Evolutionary conservation across 305 asterid genomes (phyloP).

Genomic region (Solanum hybrid): DNA sequence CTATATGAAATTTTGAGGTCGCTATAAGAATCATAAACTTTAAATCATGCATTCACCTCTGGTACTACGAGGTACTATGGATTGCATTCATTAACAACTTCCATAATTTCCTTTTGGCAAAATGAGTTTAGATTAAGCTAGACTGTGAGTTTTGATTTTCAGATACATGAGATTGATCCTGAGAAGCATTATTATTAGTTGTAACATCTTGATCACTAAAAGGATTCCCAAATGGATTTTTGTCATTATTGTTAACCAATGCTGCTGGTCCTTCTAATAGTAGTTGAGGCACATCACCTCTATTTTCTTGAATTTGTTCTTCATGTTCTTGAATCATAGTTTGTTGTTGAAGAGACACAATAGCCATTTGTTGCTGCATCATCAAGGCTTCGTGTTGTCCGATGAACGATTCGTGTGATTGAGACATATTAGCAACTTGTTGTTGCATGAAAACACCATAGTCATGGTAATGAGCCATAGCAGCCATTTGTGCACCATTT

Average conservation of each 20-base stretch:
- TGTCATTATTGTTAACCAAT: constrained; percentile 15
- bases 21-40: not conserved
- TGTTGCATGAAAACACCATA: constrained; percentile 13
- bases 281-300: not conserved
- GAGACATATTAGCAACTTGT: not conserved
- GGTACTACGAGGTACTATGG: not conserved
- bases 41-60: accelerated
- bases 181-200: constrained; percentile 16
- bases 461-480: constrained; percentile 16
- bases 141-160: not conserved
- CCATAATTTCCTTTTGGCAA: not conserved
- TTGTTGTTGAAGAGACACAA: not conserved
- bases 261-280: not conserved
- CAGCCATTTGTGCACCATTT: constrained; percentile 22
- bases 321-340: not conserved
- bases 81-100: not conserved
- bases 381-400: not conserved
- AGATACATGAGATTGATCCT: constrained; percentile 11
- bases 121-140: constrained; percentile 26
- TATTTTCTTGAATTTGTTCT: not conserved
- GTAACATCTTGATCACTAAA: constrained; percentile 26
- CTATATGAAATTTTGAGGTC: not conserved
- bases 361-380: constrained; percentile 3
- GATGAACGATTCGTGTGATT: not conserved
- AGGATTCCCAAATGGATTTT: constrained; percentile 40